Percentiles rank a stretch among this genome's conserved stretches.
Evolutionary conservation across 805 yeast genomes (phyloP).

Genomic region (Debaryomyces hansenii): DNA sequence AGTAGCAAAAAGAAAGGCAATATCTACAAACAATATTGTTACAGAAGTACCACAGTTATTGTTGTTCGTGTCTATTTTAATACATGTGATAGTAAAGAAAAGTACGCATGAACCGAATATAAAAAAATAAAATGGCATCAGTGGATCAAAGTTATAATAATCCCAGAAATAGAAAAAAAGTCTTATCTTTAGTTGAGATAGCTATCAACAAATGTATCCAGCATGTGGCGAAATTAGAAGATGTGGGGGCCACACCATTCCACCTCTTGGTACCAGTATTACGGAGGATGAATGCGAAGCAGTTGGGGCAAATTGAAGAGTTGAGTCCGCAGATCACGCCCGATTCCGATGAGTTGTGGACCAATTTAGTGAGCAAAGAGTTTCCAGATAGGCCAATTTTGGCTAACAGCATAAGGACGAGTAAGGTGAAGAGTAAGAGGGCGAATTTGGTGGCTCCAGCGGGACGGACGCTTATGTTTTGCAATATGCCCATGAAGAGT

Average conservation of each 20-base stretch:
- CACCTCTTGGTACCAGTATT: constrained; percentile 51
- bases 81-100: not conserved
- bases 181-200: constrained; percentile 9
- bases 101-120: not conserved
- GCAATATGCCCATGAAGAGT: constrained; percentile 33
- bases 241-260: constrained; percentile 34
- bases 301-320: constrained; percentile 40
- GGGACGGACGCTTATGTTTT: not conserved
- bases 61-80: not conserved
- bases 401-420: not conserved
- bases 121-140: not conserved
- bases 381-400: constrained; percentile 45
- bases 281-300: constrained; percentile 43
- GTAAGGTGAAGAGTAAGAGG: not conserved
- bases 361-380: constrained; percentile 42
- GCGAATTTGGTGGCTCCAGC: not conserved
- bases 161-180: constrained; percentile 1
- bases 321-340: constrained; percentile 43
- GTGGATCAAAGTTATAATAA: not conserved
- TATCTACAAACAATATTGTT: no score
- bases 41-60: no score
- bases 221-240: constrained; percentile 18
- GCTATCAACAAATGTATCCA: constrained; percentile 17
- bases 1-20: no score
- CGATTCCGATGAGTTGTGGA: constrained; percentile 48